phyloP scores from a whole-genome alignment of 179 eudicot genomes.

The Beta lomatogona region DNA sequence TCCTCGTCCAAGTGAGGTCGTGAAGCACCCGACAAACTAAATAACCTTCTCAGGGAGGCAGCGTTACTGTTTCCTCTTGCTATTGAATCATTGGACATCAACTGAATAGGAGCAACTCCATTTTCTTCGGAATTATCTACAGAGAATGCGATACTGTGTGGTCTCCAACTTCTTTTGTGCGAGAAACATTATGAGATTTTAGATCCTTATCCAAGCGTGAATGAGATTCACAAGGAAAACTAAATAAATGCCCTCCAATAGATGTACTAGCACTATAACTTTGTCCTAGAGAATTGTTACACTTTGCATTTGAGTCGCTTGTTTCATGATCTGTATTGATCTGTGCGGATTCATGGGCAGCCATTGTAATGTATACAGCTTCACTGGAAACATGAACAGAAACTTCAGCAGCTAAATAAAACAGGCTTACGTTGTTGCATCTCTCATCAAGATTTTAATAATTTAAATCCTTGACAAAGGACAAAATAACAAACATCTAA shows the following conservation, averaged over 20 bases:
- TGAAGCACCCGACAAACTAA: constrained; percentile 21
- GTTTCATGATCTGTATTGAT: constrained; percentile 39
- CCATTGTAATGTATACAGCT: constrained; percentile 13
- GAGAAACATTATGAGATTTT: constrained; percentile 8
- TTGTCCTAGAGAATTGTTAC: constrained; percentile 35
- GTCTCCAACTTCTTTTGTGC: constrained; percentile 6
- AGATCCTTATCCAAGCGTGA: not conserved
- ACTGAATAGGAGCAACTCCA: constrained; percentile 15
- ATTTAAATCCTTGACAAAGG: not conserved
- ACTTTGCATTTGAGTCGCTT: constrained; percentile 30
- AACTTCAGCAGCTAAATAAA: not conserved
- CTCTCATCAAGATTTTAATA: not conserved
- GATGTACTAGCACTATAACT: constrained; percentile 30
- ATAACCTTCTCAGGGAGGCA: constrained; percentile 30
- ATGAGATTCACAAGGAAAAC: not conserved
- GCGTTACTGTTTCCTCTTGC: constrained; percentile 22
- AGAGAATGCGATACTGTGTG: constrained; percentile 2
- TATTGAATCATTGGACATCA: not conserved
- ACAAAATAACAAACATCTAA: not conserved
- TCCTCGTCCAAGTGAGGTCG: constrained; percentile 26
- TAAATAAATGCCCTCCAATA: not conserved
- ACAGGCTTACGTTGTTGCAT: not conserved
- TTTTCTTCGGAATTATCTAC: constrained; percentile 13
- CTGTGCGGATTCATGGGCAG: constrained; percentile 12
- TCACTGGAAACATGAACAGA: constrained; percentile 6